These are phyloP conservation scores for Amanita rubescens DNA, from an alignment of 768 basidiomycete genomes.

Conservation along the genomic window DNA sequence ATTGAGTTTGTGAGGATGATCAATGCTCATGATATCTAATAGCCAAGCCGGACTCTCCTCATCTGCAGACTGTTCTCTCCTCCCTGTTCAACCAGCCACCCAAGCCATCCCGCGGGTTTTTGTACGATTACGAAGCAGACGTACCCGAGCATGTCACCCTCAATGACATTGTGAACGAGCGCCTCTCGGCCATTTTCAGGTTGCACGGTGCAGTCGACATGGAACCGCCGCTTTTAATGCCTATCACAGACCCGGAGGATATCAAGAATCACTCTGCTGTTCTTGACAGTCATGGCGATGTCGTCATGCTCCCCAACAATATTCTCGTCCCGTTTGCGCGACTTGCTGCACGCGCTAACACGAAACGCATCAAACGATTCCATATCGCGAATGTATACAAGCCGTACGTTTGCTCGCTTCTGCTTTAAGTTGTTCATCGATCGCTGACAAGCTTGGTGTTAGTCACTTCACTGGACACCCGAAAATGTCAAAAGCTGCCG, in stretches of 20 bases:
- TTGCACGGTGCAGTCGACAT: conserved; percentile 88
- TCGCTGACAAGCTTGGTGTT: conserved; percentile 7
- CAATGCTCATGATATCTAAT: conserved; percentile 25
- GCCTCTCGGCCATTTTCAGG: conserved; percentile 69
- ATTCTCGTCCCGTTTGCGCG: conserved; percentile 75
- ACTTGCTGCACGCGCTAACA: conserved; percentile 60
- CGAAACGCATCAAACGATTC: conserved; percentile 74
- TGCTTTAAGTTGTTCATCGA: neutral
- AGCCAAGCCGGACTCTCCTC: conserved; percentile 70
- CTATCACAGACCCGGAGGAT: conserved; percentile 54
- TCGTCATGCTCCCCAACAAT: conserved; percentile 67
- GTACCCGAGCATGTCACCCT: conserved; percentile 63
- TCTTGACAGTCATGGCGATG: conserved; percentile 75
- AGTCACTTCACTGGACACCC: conserved; percentile 71
- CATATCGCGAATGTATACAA: conserved; percentile 70
- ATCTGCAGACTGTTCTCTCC: conserved; percentile 71
- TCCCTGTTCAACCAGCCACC: conserved; percentile 72
- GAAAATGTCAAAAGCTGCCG: conserved; percentile 61
- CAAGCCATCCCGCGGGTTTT: conserved; percentile 53
- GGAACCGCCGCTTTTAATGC: conserved; percentile 81
- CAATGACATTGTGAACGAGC: conserved; percentile 71
- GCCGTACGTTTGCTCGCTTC: conserved; percentile 36
- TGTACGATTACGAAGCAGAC: conserved; percentile 70
- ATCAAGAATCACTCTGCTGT: conserved; percentile 62
- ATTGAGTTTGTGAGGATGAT: too few relatives aligned